Percentiles rank a stretch among this genome's conserved stretches.
Conservation (phyloP, 768 basidiomycete genomes). For the Boletales sp. region DNA sequence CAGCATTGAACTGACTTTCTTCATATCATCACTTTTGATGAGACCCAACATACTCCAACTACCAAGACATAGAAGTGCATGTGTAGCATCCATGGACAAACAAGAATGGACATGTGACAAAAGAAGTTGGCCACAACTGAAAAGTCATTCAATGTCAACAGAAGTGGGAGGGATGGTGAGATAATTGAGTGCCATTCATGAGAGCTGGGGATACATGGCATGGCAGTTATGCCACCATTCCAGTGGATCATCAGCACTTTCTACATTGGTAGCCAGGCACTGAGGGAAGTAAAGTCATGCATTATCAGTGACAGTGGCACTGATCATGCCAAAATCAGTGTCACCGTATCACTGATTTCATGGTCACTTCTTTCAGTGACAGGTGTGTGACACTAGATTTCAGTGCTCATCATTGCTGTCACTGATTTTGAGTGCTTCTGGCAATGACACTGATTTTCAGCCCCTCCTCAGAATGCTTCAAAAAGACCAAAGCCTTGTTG, state of each 20-base stretch:
- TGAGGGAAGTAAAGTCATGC: not conserved
- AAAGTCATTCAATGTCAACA: not conserved
- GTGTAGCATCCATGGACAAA: not conserved
- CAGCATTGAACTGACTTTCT: not conserved
- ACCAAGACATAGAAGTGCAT: not conserved
- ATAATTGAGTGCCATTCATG: not conserved
- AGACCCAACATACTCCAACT: not conserved
- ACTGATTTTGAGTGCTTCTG: too few species aligned
- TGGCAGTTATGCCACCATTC: not conserved
- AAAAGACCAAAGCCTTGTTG: too few species aligned
- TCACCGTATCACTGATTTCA: too few species aligned
- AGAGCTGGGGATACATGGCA: not conserved
- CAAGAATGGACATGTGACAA: not conserved
- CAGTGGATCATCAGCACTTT: not conserved
- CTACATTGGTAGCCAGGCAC: slow-evolving; percentile 23
- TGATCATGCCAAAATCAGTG: too few species aligned
- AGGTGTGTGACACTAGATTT: too few species aligned
- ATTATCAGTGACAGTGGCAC: too few species aligned
- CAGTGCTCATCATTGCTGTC: too few species aligned
- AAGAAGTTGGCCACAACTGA: not conserved
- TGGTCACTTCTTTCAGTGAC: too few species aligned
- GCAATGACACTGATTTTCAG: too few species aligned
- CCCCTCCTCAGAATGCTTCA: too few species aligned
- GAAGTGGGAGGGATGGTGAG: not conserved
- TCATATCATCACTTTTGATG: not conserved